phyloP scores from a whole-genome alignment of 805 yeast genomes.

The Yarrowia bubula region DNA sequence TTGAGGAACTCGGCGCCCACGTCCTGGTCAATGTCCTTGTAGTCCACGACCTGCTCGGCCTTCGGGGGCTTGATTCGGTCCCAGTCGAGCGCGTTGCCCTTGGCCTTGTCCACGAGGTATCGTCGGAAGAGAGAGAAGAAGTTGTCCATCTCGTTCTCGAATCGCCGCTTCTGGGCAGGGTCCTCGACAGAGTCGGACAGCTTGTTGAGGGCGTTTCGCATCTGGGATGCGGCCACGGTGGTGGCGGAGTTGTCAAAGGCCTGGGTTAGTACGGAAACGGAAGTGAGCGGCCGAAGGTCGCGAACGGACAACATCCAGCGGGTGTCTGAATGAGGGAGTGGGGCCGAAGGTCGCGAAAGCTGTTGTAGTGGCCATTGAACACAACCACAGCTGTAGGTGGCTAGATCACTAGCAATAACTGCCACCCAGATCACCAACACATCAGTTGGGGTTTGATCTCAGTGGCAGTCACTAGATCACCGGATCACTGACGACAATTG shows the following conservation, averaged over 20 bases:
- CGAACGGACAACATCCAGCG: not conserved
- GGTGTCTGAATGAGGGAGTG: too few species aligned
- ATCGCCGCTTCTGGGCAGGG: slow-evolving; percentile 45
- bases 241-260: slow-evolving; percentile 95
- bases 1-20: slow-evolving; percentile 52
- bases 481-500: too few species aligned
- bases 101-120: slow-evolving; percentile 83
- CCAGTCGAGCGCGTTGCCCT: slow-evolving; percentile 85
- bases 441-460: too few species aligned
- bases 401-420: too few species aligned
- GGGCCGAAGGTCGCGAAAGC: too few species aligned
- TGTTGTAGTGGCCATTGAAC: too few species aligned
- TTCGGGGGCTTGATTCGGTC: slow-evolving; percentile 91
- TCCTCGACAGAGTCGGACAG: slow-evolving; percentile 77
- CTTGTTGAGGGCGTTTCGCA: slow-evolving; percentile 92
- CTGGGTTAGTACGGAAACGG: slow-evolving; percentile 14
- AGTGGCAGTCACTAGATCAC: too few species aligned
- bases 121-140: slow-evolving; percentile 92
- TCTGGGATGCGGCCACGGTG: slow-evolving; percentile 93
- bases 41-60: slow-evolving; percentile 84
- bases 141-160: slow-evolving; percentile 90
- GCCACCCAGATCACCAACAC: too few species aligned
- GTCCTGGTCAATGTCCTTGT: slow-evolving; percentile 50
- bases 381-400: too few species aligned
- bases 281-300: not conserved